A percentile compares a stretch with the other conserved stretches of the same genome.
Evolutionary conservation across 352 stramenopile genomes (phyloP).

Genomic region (Phytophthora macrochlamydospora): DNA sequence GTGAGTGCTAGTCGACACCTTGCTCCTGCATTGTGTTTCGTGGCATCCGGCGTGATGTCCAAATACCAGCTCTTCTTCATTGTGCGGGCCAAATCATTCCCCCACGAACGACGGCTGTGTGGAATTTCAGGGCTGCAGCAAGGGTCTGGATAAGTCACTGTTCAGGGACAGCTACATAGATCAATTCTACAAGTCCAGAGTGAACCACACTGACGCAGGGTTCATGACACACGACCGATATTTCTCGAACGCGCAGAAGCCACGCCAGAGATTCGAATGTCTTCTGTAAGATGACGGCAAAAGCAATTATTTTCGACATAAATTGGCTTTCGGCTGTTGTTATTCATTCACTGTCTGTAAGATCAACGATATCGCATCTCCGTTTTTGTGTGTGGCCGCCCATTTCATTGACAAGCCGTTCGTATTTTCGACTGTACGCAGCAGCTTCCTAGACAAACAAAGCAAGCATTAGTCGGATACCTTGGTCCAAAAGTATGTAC

Average conservation of each 20-base stretch:
- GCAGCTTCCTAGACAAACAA: too few relatives aligned
- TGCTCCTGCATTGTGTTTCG: constrained; percentile 28
- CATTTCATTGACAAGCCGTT: too few relatives aligned
- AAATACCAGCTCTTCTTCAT: constrained; percentile 25
- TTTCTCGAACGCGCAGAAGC: constrained; percentile 26
- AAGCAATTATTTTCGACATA: too few relatives aligned
- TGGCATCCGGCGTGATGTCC: constrained; percentile 35
- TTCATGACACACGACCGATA: constrained; percentile 36
- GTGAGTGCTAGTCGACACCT: neutral
- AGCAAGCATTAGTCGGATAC: too few relatives aligned
- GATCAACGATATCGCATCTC: too few relatives aligned
- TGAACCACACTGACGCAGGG: constrained; percentile 43
- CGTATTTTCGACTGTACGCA: too few relatives aligned
- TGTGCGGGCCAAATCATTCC: constrained; percentile 15
- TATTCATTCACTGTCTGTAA: too few relatives aligned
- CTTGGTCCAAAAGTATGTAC: too few relatives aligned
- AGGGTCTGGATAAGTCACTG: constrained; percentile 19
- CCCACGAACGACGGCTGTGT: constrained; percentile 30
- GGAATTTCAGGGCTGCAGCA: constrained; percentile 36
- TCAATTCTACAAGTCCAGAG: constrained; percentile 27
- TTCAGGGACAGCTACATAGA: constrained; percentile 32
- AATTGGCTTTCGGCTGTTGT: too few relatives aligned
- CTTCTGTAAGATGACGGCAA: constrained; percentile 8
- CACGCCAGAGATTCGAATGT: constrained; percentile 33
- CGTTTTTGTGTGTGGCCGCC: too few relatives aligned